Evolutionary conservation across 2,329 filamentous ascomycete species (phyloP), one percentile per base, ranked within the genome.

Genomic region (Stachybotrys chartarum): DNA sequence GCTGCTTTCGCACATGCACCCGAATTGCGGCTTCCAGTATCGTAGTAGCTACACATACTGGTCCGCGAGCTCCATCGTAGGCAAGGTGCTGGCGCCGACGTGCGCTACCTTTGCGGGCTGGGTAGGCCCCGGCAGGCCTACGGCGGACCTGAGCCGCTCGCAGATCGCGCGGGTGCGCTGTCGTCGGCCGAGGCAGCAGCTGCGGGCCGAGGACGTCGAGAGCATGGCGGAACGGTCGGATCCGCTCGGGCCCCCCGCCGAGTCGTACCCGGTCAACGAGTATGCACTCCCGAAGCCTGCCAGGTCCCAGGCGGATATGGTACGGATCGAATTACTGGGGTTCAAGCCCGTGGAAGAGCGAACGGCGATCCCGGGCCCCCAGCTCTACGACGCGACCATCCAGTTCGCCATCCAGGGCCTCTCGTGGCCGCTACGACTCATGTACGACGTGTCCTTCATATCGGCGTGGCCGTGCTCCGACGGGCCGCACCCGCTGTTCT

Each of bases 11-110:
- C 85, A 90, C 62, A 78, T 86, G 60, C 80, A 86, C 56, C 85
- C 86, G 1, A 77, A 85, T 60, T 85, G 84, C 59, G 88, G 88
- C 16, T 90, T 91, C 64, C 88, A 91, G 70, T 90, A 91, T 66
- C 84, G 85, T 56, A 80, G 76, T 62, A 85, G 84, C 55, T 86
- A 87, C 65, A 91, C 88, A 1, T 91, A 91, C 74, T 91, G 88
- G 88, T 84, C 86, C 3, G 81, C 84, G 12, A 76, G 80, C 18
- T 87, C 81, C 61, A 87, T 91, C 55, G 84, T 91, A 3, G 88
- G 87, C 44, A 91, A 90, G 65, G 87, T 91, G 3, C 75, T 91
- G 7, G 86, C 84, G 45, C 84, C 87, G 30, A 90, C 87, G 0
- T 89, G 88, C 61, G 82, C 80, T 59, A 80, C 86, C 54, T 78